These are phyloP conservation scores for Lactarius evosmus DNA, from an alignment of 768 basidiomycete genomes.

Conservation along the genomic window DNA sequence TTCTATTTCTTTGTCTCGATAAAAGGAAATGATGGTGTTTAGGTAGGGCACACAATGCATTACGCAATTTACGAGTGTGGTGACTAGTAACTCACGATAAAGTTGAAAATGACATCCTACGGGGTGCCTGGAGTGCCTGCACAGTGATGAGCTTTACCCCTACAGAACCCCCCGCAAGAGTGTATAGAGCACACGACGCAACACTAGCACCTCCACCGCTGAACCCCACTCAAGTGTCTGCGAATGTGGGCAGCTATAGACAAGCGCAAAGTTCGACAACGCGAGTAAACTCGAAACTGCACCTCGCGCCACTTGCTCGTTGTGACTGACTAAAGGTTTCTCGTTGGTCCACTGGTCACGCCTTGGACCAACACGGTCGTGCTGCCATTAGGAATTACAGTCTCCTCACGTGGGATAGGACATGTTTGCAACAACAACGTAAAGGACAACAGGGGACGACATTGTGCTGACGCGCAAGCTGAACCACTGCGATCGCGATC, in stretches of 20 bases:
- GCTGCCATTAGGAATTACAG: neutral
- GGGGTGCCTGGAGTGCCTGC: neutral
- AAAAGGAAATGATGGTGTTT: neutral
- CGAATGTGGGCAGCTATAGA: no score
- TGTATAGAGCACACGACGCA: neutral
- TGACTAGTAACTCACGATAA: neutral
- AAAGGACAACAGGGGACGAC: neutral
- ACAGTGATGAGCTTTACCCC: neutral
- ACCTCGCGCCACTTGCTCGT: neutral
- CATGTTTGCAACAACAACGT: no score
- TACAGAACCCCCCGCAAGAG: no score
- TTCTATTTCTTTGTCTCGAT: neutral
- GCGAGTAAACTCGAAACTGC: neutral
- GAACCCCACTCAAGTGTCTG: no score
- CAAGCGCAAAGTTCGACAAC: neutral
- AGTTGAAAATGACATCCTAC: neutral
- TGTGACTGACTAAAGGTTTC: neutral
- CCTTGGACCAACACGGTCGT: neutral
- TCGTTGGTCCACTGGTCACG: no score
- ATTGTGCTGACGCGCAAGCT: neutral
- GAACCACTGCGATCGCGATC: neutral
- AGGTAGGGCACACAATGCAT: neutral
- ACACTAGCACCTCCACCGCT: neutral
- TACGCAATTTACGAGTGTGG: neutral
- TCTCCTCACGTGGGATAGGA: neutral